These are phyloP conservation scores for Scenedesmus sp. DNA, from an alignment of 163 green algal genomes.

Conservation along the genomic window DNA sequence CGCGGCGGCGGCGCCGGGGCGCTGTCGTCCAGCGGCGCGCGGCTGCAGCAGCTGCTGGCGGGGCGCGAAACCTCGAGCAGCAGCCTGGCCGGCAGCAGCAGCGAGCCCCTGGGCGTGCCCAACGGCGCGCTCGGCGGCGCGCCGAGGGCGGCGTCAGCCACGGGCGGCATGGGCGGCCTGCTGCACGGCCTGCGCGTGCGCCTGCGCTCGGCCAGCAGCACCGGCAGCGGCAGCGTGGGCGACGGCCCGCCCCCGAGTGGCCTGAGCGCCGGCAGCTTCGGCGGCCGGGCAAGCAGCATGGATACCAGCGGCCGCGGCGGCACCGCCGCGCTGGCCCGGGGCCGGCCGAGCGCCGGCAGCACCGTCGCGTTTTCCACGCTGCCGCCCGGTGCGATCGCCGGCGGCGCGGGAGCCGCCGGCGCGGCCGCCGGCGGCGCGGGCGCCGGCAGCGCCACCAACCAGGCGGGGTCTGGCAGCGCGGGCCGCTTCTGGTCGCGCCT, in stretches of 20 bases:
- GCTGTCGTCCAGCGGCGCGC: too few species aligned
- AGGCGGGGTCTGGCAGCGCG: background rate
- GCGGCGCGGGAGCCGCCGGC: background rate
- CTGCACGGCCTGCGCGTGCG: background rate
- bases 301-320: too few species aligned
- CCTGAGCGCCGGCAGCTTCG: background rate
- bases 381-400: too few species aligned
- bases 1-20: too few species aligned
- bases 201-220: constrained; percentile 1
- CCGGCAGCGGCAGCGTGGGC: background rate
- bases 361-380: too few species aligned
- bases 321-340: too few species aligned
- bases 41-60: background rate
- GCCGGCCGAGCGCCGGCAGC: too few species aligned
- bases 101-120: background rate
- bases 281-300: background rate
- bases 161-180: too few species aligned
- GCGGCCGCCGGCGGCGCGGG: background rate
- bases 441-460: too few species aligned
- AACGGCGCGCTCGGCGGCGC: too few species aligned
- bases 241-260: background rate
- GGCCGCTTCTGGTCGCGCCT: constrained; percentile 21
- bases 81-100: background rate
- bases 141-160: too few species aligned
- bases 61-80: background rate